A percentile compares a stretch with the other conserved stretches of the same genome.
phyloP scores from a whole-genome alignment of 257 asterid genomes.

The Mitragyna speciosa region DNA sequence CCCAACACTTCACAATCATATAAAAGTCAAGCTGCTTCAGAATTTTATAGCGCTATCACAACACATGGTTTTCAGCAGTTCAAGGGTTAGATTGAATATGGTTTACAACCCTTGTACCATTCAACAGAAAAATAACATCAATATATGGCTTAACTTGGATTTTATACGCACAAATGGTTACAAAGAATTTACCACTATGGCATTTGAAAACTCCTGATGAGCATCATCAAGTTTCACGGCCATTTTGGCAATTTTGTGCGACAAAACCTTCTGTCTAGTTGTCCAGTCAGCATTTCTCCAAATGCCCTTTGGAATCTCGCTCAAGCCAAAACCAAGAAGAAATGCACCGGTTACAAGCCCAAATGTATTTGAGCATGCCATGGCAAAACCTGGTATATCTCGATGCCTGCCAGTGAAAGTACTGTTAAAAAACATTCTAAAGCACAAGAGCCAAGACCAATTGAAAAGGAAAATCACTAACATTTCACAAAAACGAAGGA shows the following conservation, averaged over 20 bases:
- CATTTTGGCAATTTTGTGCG: conserved; percentile 91
- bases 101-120: too few relatives aligned
- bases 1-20: background rate
- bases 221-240: conserved; percentile 99
- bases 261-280: conserved; percentile 88
- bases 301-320: conserved; percentile 87
- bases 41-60: background rate
- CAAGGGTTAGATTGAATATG: background rate
- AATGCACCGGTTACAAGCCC: conserved; percentile 99
- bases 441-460: background rate
- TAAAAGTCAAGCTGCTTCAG: background rate
- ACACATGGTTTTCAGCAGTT: background rate
- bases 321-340: conserved; percentile 99
- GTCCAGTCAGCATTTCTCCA: conserved; percentile 99
- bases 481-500: background rate
- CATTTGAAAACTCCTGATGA: conserved; percentile 88
- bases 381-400: conserved; percentile 78
- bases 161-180: background rate
- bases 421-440: conserved; percentile 22
- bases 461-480: background rate
- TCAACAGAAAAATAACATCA: background rate
- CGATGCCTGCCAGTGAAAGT: conserved; percentile 54
- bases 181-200: conserved; percentile 76
- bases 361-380: conserved; percentile 99
- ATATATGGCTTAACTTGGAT: background rate